Base-by-base conservation (phyloP, 225 moss, liverwort and hornwort genomes). In the Pseudisothecium myosuroides region DNA sequence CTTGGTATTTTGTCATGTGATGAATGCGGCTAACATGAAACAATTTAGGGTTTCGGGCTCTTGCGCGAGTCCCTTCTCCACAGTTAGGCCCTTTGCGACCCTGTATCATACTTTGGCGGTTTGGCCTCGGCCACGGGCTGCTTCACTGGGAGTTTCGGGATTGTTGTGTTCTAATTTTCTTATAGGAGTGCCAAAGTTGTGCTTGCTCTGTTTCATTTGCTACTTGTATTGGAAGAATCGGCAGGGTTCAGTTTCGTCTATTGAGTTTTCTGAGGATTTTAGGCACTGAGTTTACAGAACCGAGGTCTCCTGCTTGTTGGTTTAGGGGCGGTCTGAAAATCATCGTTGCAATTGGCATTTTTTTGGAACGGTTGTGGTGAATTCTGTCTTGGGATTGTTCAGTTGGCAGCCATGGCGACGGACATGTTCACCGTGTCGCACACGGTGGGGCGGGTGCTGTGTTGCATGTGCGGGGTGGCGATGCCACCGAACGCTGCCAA, bases 401-500 rank as follows among this genome's bases (percentile, higher is more conserved):
- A 64, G 64, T 41, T 77, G 65, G 87, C 36, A 45, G 91, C 90
- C 16, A 99, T 99, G 98, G 95, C 92, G 90, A 95, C 95, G 31
- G 99, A 96, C 78, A 99, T 99, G 98, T 99, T 99, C 85, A 96
- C 95, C 66, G 96, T 99, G 54, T 93, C 95, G 85, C 96, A 94
- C 64, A 97, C 98, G 52, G 95, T 94, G 83, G 98, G 98, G 72
- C 95, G 98, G n/a, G 96, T 99, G 86, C 92, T 97, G 31, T 99
- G 99, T 89, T 96, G 96, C 86, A 91, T 99, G 94, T 99, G 99
- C 61, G 99, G 97, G 68, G 94, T 95, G 58, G 90, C 97, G 41
- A 99, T 99, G 98, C 85, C 95, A 41, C 97, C 97, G 39, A 98
- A 98, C 88, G 95, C 96, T 23, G 99, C 97, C 85, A 99, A 97